Percentiles rank a stretch among this genome's conserved stretches.
phyloP scores from a whole-genome alignment of 2,329 filamentous ascomycete species.

The Geosmithia morbida region DNA sequence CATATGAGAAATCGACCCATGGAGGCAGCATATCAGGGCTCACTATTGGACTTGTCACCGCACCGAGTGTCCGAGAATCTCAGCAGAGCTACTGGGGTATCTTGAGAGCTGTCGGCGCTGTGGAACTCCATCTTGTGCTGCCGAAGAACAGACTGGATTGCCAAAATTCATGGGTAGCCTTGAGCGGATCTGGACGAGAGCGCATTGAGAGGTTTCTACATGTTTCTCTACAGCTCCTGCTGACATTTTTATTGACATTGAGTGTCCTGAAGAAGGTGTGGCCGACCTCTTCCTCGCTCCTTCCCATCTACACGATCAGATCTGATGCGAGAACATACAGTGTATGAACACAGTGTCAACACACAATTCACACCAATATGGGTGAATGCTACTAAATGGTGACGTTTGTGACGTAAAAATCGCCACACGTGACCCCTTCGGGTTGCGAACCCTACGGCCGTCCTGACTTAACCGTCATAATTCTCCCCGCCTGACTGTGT shows the following conservation, averaged over 20 bases:
- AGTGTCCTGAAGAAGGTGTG: background rate
- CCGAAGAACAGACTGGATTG: background rate
- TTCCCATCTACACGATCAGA: background rate
- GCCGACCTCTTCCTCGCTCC: background rate
- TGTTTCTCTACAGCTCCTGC: background rate
- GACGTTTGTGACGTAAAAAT: slow-evolving; percentile 1
- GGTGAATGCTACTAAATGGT: background rate
- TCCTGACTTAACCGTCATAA: slow-evolving; percentile 13
- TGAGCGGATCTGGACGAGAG: background rate
- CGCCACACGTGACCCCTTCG: slow-evolving; percentile 17
- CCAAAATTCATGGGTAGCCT: background rate
- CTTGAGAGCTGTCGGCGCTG: background rate
- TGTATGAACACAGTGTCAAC: background rate
- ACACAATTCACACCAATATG: background rate
- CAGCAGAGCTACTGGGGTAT: background rate
- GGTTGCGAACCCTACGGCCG: slow-evolving; percentile 21
- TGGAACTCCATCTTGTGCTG: background rate
- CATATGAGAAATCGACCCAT: background rate
- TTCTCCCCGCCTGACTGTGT: slow-evolving; percentile 13
- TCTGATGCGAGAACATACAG: background rate
- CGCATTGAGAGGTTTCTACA: background rate
- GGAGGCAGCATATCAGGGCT: background rate
- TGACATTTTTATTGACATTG: background rate
- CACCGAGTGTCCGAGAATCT: slow-evolving; percentile 1
- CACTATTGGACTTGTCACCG: background rate